Conservation (phyloP, 371 early-diverging fungal genomes). For the Quaeritorhiza haematococci region DNA sequence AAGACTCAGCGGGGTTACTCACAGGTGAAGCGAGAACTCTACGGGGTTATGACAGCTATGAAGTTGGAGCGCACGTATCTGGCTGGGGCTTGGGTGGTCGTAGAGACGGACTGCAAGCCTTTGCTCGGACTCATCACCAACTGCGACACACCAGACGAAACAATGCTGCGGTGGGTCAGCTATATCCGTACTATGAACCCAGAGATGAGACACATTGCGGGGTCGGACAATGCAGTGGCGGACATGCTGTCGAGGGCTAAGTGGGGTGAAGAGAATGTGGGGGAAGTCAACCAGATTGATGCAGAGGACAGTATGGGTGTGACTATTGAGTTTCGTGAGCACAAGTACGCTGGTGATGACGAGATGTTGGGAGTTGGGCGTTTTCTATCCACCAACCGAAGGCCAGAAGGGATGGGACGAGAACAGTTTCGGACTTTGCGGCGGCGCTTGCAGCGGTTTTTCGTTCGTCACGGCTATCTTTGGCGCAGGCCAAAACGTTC, state of each 20-base stretch:
- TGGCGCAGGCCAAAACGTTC: background rate
- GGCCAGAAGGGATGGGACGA: too few relatives aligned
- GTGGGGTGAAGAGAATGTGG: too few relatives aligned
- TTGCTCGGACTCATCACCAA: conserved; percentile 4
- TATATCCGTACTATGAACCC: conserved; percentile 3
- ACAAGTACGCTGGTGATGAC: too few relatives aligned
- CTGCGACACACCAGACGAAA: background rate
- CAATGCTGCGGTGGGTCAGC: conserved; percentile 1
- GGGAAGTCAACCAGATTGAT: too few relatives aligned
- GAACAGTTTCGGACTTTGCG: too few relatives aligned
- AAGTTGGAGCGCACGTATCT: conserved; percentile 1
- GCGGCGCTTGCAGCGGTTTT: too few relatives aligned
- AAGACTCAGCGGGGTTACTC: conserved; percentile 7
- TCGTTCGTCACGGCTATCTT: background rate
- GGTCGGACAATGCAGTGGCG: conserved; percentile 2
- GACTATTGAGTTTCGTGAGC: too few relatives aligned
- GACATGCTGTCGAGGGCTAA: too few relatives aligned
- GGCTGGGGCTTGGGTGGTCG: conserved; percentile 3
- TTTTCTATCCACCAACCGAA: too few relatives aligned
- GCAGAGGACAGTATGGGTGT: too few relatives aligned
- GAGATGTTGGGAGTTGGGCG: too few relatives aligned
- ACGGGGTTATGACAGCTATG: background rate
- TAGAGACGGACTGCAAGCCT: conserved; percentile 1
- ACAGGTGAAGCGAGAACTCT: conserved; percentile 10
- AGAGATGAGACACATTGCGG: background rate